These are phyloP conservation scores for Hypholoma sublateritium DNA, from an alignment of 768 basidiomycete genomes.

Conservation along the genomic window DNA sequence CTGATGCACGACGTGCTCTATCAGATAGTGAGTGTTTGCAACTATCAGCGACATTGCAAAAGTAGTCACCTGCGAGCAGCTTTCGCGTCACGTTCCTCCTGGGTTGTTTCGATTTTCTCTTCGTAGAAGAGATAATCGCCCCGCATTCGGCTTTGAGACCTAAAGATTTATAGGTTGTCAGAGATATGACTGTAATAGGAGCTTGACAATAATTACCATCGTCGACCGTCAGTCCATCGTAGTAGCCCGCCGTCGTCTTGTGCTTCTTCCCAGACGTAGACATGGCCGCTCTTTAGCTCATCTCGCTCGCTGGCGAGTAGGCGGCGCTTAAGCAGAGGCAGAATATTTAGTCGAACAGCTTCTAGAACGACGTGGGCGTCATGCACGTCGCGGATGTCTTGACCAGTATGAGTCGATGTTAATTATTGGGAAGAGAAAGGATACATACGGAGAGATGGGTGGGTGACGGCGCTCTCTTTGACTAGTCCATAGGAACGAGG, in stretches of 20 bases:
- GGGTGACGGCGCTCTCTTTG: constrained; percentile 36
- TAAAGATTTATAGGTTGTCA: constrained; percentile 21
- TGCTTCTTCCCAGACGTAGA: constrained; percentile 87
- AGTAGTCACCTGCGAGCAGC: constrained; percentile 68
- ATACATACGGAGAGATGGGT: constrained; percentile 47
- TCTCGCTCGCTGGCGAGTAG: constrained; percentile 71
- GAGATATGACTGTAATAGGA: not conserved
- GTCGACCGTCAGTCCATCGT: constrained; percentile 80
- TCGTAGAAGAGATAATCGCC: constrained; percentile 84
- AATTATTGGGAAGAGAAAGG: not conserved
- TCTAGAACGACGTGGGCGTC: constrained; percentile 78
- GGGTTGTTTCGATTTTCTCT: constrained; percentile 78
- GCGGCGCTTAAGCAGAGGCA: constrained; percentile 71
- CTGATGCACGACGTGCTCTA: constrained; percentile 60
- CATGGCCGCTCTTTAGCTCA: constrained; percentile 67
- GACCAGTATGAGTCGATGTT: not conserved
- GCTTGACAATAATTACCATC: constrained; percentile 50
- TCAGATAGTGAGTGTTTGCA: constrained; percentile 8
- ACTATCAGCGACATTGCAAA: not conserved
- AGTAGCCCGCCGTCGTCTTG: constrained; percentile 69
- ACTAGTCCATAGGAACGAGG: constrained; percentile 20
- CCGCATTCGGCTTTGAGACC: constrained; percentile 85
- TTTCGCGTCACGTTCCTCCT: constrained; percentile 77
- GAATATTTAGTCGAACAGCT: constrained; percentile 67
- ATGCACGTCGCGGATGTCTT: constrained; percentile 78